These are phyloP conservation scores for Pythium pyrilobum DNA, from an alignment of 352 stramenopile genomes.

Conservation along the genomic window DNA sequence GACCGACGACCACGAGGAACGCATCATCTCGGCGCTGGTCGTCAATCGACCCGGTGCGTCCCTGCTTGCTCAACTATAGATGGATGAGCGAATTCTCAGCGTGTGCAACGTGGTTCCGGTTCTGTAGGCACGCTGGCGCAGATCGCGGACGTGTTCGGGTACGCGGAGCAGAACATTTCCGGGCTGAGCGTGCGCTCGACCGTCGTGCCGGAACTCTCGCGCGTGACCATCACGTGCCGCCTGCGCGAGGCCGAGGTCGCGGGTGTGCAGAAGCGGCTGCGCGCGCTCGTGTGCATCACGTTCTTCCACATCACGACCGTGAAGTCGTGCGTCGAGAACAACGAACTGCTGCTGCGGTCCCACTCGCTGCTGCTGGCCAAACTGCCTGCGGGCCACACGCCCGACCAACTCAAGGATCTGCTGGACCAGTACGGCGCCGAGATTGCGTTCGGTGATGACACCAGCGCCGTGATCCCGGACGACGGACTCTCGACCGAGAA, in stretches of 20 bases:
- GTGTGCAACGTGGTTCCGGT: neutral
- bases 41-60: slow-evolving; percentile 52
- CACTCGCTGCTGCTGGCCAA: slow-evolving; percentile 43
- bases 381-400: slow-evolving; percentile 1
- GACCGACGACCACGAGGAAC: slow-evolving; percentile 31
- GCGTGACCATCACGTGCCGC: slow-evolving; percentile 70
- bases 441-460: slow-evolving; percentile 28
- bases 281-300: slow-evolving; percentile 58
- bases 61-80: too few relatives aligned
- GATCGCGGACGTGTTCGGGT: slow-evolving; percentile 63
- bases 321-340: slow-evolving; percentile 53
- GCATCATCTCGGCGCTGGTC: slow-evolving; percentile 70
- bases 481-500: slow-evolving; percentile 17
- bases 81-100: too few relatives aligned
- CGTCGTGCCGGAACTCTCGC: slow-evolving; percentile 67
- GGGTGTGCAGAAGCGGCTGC: slow-evolving; percentile 49
- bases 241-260: slow-evolving; percentile 44
- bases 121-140: slow-evolving; percentile 47
- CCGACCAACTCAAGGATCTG: slow-evolving; percentile 15
- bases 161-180: slow-evolving; percentile 69
- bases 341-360: slow-evolving; percentile 56
- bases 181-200: slow-evolving; percentile 66
- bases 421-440: slow-evolving; percentile 36
- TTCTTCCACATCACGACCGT: slow-evolving; percentile 79
- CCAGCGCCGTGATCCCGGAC: slow-evolving; percentile 23